Conservation (phyloP, 2,329 filamentous ascomycete species). For the Helminthosporium solani region DNA sequence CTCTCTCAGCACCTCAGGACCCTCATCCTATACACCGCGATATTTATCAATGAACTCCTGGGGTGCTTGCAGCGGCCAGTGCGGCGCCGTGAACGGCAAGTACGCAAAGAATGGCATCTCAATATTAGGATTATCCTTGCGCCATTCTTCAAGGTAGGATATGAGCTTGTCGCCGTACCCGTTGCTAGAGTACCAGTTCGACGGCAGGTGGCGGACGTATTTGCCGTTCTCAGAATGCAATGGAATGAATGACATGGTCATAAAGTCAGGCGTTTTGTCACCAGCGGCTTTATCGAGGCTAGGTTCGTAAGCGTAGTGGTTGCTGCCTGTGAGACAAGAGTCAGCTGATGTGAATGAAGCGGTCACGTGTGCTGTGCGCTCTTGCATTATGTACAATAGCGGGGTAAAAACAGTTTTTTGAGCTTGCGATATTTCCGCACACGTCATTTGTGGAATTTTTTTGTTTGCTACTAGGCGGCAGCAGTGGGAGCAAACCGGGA, state of each 20-base stretch:
- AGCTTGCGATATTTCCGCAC: no score
- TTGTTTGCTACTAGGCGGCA: no score
- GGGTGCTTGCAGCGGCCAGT: constrained; percentile 34
- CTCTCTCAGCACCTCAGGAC: constrained; percentile 24
- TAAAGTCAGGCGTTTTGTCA: constrained; percentile 44
- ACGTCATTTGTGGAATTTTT: no score
- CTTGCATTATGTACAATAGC: no score
- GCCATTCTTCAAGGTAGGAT: constrained; percentile 31
- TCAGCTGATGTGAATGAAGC: not conserved
- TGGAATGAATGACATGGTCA: constrained; percentile 46
- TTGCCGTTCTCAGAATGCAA: constrained; percentile 43
- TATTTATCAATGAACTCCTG: constrained; percentile 23
- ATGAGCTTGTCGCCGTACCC: constrained; percentile 45
- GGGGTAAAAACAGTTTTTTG: no score
- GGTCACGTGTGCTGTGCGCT: no score
- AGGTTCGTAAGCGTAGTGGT: constrained; percentile 59
- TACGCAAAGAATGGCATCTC: constrained; percentile 32
- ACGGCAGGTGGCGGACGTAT: constrained; percentile 42
- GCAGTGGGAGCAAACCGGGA: no score
- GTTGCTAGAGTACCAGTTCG: constrained; percentile 42
- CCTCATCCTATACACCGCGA: constrained; percentile 26
- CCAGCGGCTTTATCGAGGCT: constrained; percentile 35
- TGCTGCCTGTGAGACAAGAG: constrained; percentile 20
- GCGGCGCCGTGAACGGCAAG: constrained; percentile 30
- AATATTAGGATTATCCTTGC: constrained; percentile 4